Conservation (phyloP, 306 rosid genomes). For the Lagenaria siceraria region DNA sequence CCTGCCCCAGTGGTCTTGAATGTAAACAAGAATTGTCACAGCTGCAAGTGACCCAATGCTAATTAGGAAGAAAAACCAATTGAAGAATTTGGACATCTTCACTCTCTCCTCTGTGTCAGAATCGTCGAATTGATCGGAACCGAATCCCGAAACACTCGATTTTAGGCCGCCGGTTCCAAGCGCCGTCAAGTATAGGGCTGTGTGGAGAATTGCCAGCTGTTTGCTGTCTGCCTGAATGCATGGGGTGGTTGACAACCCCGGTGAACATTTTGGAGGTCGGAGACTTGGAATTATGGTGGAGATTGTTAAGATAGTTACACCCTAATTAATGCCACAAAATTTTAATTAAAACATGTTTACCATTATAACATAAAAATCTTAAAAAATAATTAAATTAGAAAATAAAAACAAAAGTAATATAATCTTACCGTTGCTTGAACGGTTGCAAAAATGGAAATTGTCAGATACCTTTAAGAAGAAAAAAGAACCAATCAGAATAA, state of each 20-base stretch:
- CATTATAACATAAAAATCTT: background rate
- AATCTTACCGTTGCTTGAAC: constrained; percentile 74
- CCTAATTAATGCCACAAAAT: constrained; percentile 24
- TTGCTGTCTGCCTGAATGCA: constrained; percentile 36
- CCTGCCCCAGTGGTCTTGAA: constrained; percentile 62
- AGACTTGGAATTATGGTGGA: constrained; percentile 72
- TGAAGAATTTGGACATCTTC: constrained; percentile 54
- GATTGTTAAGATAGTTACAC: constrained; percentile 65
- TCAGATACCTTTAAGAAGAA: constrained; percentile 44
- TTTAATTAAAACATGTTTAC: background rate
- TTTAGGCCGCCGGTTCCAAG: constrained; percentile 83
- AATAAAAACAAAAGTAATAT: background rate
- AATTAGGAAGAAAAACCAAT: constrained; percentile 82
- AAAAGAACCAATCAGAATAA: background rate
- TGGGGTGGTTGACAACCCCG: background rate
- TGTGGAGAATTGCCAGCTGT: constrained; percentile 41
- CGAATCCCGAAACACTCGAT: constrained; percentile 79
- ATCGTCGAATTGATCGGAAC: constrained; percentile 81
- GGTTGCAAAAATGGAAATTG: constrained; percentile 64
- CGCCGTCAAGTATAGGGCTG: constrained; percentile 59
- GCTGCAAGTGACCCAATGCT: constrained; percentile 67
- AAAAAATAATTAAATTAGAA: too few species aligned
- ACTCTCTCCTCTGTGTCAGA: constrained; percentile 31
- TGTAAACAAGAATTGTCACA: constrained; percentile 55
- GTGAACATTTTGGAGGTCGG: constrained; percentile 57